These are phyloP conservation scores for Epichloe typhina DNA, from an alignment of 2,329 filamentous ascomycete species.

Conservation along the genomic window DNA sequence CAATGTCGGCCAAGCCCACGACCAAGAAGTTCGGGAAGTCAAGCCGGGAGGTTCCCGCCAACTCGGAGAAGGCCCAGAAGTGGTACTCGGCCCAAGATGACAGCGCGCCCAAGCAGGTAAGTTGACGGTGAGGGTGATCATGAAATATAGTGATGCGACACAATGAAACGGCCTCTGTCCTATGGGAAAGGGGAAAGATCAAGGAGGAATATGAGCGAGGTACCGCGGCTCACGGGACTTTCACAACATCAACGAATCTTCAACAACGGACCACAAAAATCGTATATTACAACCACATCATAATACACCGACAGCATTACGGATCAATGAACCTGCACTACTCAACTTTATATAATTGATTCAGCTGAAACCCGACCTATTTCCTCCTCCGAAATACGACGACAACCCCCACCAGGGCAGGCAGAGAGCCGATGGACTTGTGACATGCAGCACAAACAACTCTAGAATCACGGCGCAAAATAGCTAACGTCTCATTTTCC, in stretches of 20 bases:
- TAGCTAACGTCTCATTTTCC: conserved; percentile 12
- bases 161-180: not conserved
- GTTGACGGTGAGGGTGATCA: conserved; percentile 28
- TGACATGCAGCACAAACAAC: not conserved
- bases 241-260: too few relatives aligned
- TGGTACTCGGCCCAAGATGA: conserved; percentile 98
- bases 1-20: conserved; percentile 62
- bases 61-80: conserved; percentile 89
- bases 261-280: not conserved
- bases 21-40: conserved; percentile 98
- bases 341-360: not conserved
- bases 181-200: not conserved
- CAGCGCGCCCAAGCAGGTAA: conserved; percentile 82
- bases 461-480: not conserved
- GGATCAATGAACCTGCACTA: not conserved
- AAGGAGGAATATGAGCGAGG: not conserved
- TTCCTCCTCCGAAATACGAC: not conserved
- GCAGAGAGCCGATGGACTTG: conserved; percentile 1
- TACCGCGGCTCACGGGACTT: too few relatives aligned
- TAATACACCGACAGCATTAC: too few relatives aligned
- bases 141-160: conserved; percentile 6
- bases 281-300: not conserved
- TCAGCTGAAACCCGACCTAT: not conserved
- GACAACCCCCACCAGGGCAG: not conserved
- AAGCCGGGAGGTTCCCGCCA: conserved; percentile 78